Evolutionary conservation across 2,329 filamentous ascomycete genomes (phyloP), one percentile per base, ranked within the genome.

Genomic region (Neonectria coccinea): DNA sequence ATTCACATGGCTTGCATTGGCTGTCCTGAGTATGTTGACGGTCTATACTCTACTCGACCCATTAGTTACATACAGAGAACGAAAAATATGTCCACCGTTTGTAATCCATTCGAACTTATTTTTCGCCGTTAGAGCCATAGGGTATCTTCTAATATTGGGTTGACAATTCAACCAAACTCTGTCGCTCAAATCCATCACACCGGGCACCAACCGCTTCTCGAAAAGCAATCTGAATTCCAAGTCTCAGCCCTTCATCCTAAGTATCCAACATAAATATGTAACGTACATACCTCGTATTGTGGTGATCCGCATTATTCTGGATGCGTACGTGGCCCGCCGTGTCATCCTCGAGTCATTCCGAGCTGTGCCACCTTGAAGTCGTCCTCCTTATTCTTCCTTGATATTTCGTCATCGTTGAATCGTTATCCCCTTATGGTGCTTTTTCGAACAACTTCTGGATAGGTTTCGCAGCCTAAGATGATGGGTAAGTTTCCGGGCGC

Each of bases 401-500:
- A 56, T 51, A 27, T 29, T 20, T 51, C n/a, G 20, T 33, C 45
- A 12, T 42, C 14, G 22, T 41, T 2, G 18, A 50, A n/a, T 16
- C 16, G 4, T 48, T 12, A 31, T 16, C 22, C 25, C 8, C n/a
- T 67, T 41, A 86, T 7, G 81, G 83, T 16, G 86, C 91, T 78
- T 94, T 94, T 74, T 95, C 92, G 70, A 97, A 94, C 2, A 92
- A 88, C 77, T 91, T 92, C 78, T 94, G 91, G 63, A 97, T 97
- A 0, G 93, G 93, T 84, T 94, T 95, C 55, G 93, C 93, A 54
- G 92, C 92, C 92, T 94, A 68, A 12, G 41, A 63, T 57, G 10
- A 50, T 22, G 57, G 25, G 25, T 70, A 71, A 77, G 70, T 48
- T 62, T 41, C 39, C 31, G 29, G 10, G 33, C 31, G 39, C 20